These are phyloP conservation scores for Eimeria zaria DNA, from an alignment of 169 alveolate species.

Conservation along the genomic window DNA sequence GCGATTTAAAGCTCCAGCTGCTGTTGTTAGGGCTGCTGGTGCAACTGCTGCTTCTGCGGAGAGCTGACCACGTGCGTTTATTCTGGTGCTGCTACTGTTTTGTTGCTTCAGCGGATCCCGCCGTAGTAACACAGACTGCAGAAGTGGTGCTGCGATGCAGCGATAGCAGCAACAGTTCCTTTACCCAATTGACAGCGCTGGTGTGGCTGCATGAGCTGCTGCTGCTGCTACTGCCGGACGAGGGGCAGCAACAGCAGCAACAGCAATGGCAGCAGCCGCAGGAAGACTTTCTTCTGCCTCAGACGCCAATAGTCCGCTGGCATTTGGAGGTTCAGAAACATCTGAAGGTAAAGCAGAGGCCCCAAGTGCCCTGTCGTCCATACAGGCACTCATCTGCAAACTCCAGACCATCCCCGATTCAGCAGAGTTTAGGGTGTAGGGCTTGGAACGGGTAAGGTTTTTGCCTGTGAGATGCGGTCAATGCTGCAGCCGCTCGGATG, in stretches of 20 bases:
- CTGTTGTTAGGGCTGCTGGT: constrained; percentile 29
- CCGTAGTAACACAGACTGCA: constrained; percentile 49
- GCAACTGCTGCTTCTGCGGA: constrained; percentile 26
- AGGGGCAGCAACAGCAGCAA: constrained; percentile 43
- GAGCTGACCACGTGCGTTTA: neutral
- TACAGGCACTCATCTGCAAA: neutral
- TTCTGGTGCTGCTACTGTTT: constrained; percentile 2
- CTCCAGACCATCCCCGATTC: neutral
- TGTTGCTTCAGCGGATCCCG: constrained; percentile 75
- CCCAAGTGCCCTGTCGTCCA: neutral
- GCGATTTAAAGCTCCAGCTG: neutral
- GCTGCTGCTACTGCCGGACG: constrained; percentile 70
- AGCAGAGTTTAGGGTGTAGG: neutral
- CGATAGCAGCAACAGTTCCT: constrained; percentile 78
- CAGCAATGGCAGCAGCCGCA: constrained; percentile 2
- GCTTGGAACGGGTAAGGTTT: neutral
- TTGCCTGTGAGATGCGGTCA: neutral
- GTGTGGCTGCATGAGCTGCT: constrained; percentile 84
- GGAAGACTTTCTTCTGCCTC: constrained; percentile 23
- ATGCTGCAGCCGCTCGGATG: constrained; percentile 60
- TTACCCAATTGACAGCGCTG: constrained; percentile 82
- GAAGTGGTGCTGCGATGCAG: constrained; percentile 72
- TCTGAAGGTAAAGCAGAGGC: constrained; percentile 4
- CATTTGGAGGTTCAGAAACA: constrained; percentile 61
- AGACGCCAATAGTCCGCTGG: neutral